Evolutionary conservation across 2,329 filamentous ascomycete species (phyloP).

Genomic region (Purpureocillium lavendulum): DNA sequence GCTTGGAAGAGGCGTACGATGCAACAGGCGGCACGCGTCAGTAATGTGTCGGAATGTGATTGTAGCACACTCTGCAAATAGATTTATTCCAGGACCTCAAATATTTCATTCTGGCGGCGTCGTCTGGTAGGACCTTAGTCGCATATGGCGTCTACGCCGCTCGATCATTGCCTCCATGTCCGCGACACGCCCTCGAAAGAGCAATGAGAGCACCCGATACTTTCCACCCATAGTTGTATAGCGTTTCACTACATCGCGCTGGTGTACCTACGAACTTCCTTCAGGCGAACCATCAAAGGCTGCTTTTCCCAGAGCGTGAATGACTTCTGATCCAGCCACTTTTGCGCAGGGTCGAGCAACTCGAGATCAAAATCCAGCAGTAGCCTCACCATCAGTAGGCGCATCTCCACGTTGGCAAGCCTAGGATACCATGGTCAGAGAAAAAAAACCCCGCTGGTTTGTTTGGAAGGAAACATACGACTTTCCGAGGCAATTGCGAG

Average conservation of each 20-base stretch:
- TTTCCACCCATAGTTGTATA: background rate
- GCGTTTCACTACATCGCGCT: background rate
- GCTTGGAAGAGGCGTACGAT: conserved; percentile 1
- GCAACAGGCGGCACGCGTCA: too few species aligned
- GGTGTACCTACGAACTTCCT: background rate
- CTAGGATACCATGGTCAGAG: conserved; percentile 7
- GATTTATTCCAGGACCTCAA: too few species aligned
- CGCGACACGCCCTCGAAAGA: too few species aligned
- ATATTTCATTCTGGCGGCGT: too few species aligned
- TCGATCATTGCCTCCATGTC: too few species aligned
- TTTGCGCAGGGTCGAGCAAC: conserved; percentile 14
- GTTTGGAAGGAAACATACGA: conserved; percentile 26
- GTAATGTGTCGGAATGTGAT: too few species aligned
- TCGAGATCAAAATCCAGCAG: conserved; percentile 39
- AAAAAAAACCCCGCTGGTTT: background rate
- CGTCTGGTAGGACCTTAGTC: too few species aligned
- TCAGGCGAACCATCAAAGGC: conserved; percentile 1
- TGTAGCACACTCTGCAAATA: too few species aligned
- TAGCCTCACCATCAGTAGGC: conserved; percentile 35
- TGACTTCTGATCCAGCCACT: conserved; percentile 9
- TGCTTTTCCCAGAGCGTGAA: conserved; percentile 6
- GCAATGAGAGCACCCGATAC: too few species aligned
- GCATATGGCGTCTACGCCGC: too few species aligned
- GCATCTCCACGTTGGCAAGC: conserved; percentile 41
- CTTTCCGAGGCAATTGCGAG: conserved; percentile 39